phyloP scores from a whole-genome alignment of 140 eudicot species.

The Artemisia princeps region DNA sequence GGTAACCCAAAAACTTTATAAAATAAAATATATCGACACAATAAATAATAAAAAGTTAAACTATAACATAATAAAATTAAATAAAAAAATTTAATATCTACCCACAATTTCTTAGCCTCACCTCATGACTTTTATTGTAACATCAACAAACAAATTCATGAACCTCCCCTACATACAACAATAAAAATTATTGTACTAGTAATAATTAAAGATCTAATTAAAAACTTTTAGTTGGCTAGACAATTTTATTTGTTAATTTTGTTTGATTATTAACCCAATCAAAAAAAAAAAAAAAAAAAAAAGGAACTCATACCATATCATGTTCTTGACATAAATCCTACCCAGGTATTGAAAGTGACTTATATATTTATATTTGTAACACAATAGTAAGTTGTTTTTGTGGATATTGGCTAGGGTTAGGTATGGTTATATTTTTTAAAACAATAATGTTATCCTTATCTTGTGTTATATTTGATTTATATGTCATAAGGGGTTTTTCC shows the following conservation, averaged over 20 bases:
- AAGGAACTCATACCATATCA: background rate
- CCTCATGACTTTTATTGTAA: constrained; percentile 25
- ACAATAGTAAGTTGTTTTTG: background rate
- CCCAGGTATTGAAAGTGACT: constrained; percentile 14
- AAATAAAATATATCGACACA: background rate
- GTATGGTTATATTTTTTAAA: background rate
- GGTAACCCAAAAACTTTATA: constrained; percentile 15
- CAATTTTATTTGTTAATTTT: constrained; percentile 15
- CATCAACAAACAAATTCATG: constrained; percentile 16
- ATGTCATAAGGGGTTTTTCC: background rate
- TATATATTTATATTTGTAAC: background rate
- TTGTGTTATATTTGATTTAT: constrained; percentile 15
- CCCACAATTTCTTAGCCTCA: constrained; percentile 23
- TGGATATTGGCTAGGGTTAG: constrained; percentile 27
- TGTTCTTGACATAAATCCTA: constrained; percentile 24
- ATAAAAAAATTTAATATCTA: constrained; percentile 17
- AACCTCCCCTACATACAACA: background rate
- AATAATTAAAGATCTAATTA: constrained; percentile 27
- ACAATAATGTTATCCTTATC: constrained; percentile 17
- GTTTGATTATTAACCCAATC: constrained; percentile 17
- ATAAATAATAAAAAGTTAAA: background rate
- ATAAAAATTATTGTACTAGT: constrained; percentile 1
- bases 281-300: background rate
- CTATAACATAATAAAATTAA: background rate
- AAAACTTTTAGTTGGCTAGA: constrained; percentile 31